These are phyloP conservation scores for Salvia splendens DNA, from an alignment of 257 asterid species.

Conservation along the genomic window DNA sequence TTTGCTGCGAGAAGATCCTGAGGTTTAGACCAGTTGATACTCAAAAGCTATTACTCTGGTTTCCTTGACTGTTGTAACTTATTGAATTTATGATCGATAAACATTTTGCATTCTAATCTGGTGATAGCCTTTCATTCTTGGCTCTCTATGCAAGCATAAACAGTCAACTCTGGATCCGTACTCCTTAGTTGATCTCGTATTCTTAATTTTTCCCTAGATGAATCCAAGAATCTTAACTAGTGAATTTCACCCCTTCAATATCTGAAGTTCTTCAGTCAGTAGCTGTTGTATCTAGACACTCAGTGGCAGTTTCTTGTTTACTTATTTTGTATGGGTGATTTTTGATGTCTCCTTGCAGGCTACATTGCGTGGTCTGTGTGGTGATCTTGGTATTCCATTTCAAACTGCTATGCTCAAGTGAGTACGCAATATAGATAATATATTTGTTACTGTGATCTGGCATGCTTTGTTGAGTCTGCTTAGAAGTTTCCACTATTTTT, in stretches of 20 bases:
- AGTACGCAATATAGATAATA: conserved; percentile 34
- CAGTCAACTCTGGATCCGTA: background rate
- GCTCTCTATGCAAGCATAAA: background rate
- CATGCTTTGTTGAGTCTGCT: background rate
- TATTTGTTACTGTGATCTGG: conserved; percentile 1
- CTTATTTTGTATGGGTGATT: conserved; percentile 20
- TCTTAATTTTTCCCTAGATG: background rate
- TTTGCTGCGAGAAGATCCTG: conserved; percentile 66
- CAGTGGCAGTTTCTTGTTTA: background rate
- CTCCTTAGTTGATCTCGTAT: background rate
- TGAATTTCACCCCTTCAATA: background rate
- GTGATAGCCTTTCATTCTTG: background rate
- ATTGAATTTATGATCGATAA: background rate
- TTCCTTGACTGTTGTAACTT: conserved; percentile 2
- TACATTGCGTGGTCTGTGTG: conserved; percentile 71
- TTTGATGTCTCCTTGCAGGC: conserved; percentile 44
- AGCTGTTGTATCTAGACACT: background rate
- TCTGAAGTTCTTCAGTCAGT: background rate
- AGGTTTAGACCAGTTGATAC: conserved; percentile 48
- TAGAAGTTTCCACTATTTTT: conserved; percentile 2
- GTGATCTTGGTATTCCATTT: conserved; percentile 76
- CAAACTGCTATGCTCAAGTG: conserved; percentile 88
- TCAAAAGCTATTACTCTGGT: conserved; percentile 17
- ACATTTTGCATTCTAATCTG: background rate
- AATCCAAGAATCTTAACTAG: background rate